Evolutionary conservation across 768 basidiomycete species (phyloP).

Genomic region (Lentinula sp.): DNA sequence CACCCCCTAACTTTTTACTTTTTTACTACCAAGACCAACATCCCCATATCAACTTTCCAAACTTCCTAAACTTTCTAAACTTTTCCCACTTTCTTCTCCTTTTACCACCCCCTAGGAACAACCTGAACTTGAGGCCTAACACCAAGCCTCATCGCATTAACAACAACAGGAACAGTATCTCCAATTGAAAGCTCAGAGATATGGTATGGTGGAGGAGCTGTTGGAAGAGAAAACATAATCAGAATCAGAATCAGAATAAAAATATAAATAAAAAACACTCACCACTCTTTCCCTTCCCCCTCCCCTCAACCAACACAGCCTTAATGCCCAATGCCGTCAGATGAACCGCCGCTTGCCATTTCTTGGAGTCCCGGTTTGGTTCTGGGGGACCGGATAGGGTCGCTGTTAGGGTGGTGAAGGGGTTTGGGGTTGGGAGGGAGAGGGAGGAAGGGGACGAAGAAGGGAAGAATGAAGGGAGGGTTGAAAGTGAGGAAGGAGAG

Average conservation of each 20-base stretch:
- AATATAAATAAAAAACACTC: neutral
- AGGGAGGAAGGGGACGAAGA: neutral
- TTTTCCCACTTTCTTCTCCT: no score
- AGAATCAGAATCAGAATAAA: neutral
- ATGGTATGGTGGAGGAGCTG: neutral
- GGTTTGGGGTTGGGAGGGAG: neutral
- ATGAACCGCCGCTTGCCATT: slow-evolving; percentile 15
- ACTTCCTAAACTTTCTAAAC: no score
- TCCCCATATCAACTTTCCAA: no score
- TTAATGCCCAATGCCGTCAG: slow-evolving; percentile 1
- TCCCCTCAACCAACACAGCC: neutral
- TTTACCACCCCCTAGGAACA: neutral
- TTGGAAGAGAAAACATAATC: neutral
- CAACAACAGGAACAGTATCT: neutral
- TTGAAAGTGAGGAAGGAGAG: neutral
- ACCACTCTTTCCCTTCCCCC: neutral
- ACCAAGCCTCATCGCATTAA: slow-evolving; percentile 23
- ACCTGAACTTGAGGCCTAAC: slow-evolving; percentile 19
- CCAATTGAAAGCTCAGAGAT: neutral
- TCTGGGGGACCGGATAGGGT: neutral
- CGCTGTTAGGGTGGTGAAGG: neutral
- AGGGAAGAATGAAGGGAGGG: neutral
- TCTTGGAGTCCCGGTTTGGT: slow-evolving; percentile 9
- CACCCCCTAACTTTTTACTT: no score
- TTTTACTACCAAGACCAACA: no score